Percentiles rank a stretch among this genome's conserved stretches.
These are phyloP conservation scores for Royoungia palumana DNA, from an alignment of 768 basidiomycete genomes.

Conservation along the genomic window DNA sequence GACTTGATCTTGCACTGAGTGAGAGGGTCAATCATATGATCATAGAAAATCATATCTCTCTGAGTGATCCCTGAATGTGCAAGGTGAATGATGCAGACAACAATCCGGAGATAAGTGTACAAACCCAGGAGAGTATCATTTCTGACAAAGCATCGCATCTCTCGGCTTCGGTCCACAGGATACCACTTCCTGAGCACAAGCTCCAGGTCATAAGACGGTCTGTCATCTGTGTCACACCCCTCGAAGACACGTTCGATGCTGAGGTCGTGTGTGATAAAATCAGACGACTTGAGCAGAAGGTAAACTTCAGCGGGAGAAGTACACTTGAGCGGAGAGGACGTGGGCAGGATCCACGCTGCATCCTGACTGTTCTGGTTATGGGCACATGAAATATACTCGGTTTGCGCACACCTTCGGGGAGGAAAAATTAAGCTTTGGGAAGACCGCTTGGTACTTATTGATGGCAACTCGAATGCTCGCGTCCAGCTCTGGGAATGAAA, in stretches of 20 bases:
- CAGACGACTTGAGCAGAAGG: conserved; percentile 87
- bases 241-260: conserved; percentile 60
- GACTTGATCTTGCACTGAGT: conserved; percentile 52
- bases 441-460: conserved; percentile 74
- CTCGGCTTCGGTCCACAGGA: conserved; percentile 75
- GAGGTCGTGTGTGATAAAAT: conserved; percentile 83
- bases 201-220: conserved; percentile 59
- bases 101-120: not conserved
- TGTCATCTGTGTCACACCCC: conserved; percentile 41
- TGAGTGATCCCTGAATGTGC: conserved; percentile 68
- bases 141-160: conserved; percentile 89
- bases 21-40: conserved; percentile 66
- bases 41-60: conserved; percentile 85
- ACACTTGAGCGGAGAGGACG: conserved; percentile 82
- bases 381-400: not conserved
- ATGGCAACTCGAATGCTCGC: conserved; percentile 62
- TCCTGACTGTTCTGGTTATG: conserved; percentile 51
- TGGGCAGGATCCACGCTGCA: conserved; percentile 85
- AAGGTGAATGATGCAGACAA: not conserved
- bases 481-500: conserved; percentile 83
- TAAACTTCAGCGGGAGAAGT: conserved; percentile 88
- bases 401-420: conserved; percentile 69
- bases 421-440: conserved; percentile 96
- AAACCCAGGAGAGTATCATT: conserved; percentile 67
- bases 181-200: conserved; percentile 92